Conservation (phyloP, 2,329 filamentous ascomycete species). For the Fusarium sp. region DNA sequence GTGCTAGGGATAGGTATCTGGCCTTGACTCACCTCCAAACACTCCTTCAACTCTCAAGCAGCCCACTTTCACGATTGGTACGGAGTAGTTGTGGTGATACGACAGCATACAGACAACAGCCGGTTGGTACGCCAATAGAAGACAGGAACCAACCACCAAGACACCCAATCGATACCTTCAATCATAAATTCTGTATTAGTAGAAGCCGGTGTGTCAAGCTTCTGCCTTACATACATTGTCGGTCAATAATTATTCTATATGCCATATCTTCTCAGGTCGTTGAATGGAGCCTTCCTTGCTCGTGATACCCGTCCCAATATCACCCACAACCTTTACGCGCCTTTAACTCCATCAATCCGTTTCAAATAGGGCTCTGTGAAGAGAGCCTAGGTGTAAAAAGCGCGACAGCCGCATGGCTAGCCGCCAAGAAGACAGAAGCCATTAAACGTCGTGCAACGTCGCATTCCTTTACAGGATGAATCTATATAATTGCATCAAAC, state of each 20-base stretch:
- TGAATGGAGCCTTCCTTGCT: conserved; percentile 39
- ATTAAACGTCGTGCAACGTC: conserved; percentile 42
- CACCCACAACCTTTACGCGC: conserved; percentile 28
- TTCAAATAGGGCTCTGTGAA: conserved; percentile 19
- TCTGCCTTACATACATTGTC: conserved; percentile 37
- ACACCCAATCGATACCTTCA: not conserved
- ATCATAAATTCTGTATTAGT: conserved; percentile 35
- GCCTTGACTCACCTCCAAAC: not conserved
- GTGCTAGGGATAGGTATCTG: not conserved
- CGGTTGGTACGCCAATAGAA: too few species aligned
- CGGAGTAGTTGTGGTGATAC: too few species aligned
- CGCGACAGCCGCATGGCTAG: conserved; percentile 21
- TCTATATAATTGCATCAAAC: conserved; percentile 46
- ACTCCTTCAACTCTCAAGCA: not conserved
- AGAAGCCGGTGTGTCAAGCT: conserved; percentile 37
- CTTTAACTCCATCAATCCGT: conserved; percentile 42
- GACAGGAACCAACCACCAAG: not conserved
- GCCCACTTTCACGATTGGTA: not conserved
- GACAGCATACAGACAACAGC: too few species aligned
- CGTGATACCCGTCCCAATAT: conserved; percentile 43
- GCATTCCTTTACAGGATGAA: conserved; percentile 38
- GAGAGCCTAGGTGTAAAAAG: conserved; percentile 24
- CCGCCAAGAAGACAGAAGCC: conserved; percentile 29
- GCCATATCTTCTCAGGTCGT: conserved; percentile 23
- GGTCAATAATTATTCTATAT: conserved; percentile 42